phyloP scores from a whole-genome alignment of 148 eudicot genomes.

The Beta vulgaris region DNA sequence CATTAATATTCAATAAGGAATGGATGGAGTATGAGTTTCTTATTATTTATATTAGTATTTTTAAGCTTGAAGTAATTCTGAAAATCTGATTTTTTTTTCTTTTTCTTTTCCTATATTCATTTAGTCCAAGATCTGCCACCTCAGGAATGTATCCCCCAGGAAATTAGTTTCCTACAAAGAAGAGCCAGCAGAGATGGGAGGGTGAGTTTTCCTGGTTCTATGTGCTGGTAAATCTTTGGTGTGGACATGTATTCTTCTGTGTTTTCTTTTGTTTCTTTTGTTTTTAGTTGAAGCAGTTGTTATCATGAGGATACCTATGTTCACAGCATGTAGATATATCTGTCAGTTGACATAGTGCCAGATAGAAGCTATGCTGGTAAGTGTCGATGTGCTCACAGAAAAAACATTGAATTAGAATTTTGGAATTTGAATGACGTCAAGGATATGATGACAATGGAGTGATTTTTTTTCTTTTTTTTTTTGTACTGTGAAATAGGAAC shows the following conservation, averaged over 20 bases:
- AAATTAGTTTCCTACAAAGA: slow-evolving; percentile 57
- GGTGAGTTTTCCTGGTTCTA: slow-evolving; percentile 50
- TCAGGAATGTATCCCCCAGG: slow-evolving; percentile 55
- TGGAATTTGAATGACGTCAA: background rate
- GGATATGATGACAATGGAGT: background rate
- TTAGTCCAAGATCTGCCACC: slow-evolving; percentile 78
- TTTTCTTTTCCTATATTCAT: slow-evolving; percentile 9
- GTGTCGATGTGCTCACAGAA: background rate
- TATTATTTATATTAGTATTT: background rate
- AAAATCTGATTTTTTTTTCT: slow-evolving; percentile 11
- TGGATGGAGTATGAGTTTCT: no score
- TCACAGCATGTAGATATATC: background rate
- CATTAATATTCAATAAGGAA: no score
- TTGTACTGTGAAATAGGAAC: background rate
- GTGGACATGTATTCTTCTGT: background rate
- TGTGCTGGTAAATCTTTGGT: background rate
- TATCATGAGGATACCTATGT: background rate
- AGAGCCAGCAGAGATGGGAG: slow-evolving; percentile 90
- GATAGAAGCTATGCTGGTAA: background rate
- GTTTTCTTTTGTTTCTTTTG: background rate
- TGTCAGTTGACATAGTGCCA: background rate
- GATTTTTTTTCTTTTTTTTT: background rate
- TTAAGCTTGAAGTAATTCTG: background rate
- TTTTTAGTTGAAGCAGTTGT: background rate
- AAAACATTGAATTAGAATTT: no score